phyloP scores from a whole-genome alignment of 139 green algal genomes.

The Raphidocelis subcapitata region DNA sequence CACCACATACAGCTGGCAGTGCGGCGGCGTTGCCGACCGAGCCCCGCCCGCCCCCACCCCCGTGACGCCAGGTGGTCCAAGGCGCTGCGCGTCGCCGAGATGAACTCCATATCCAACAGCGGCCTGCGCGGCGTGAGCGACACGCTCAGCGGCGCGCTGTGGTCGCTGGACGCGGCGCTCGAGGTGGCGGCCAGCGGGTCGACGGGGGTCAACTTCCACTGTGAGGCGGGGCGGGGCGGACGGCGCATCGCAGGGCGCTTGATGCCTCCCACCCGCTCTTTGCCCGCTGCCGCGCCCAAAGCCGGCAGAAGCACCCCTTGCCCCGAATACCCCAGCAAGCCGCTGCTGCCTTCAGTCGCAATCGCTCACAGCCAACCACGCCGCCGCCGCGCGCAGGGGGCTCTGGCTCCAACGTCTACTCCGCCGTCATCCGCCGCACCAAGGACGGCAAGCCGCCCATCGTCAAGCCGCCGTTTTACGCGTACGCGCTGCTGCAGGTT shows the following conservation, averaged over 20 bases:
- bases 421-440: slow-evolving; percentile 3
- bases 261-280: no score
- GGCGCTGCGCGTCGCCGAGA: slow-evolving; percentile 22
- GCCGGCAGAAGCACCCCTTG: no score
- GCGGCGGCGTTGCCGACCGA: no score
- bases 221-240: no score
- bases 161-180: slow-evolving; percentile 19
- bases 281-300: no score
- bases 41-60: no score
- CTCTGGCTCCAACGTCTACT: slow-evolving; percentile 14
- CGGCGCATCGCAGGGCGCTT: no score
- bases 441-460: slow-evolving; percentile 2
- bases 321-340: no score
- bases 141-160: slow-evolving; percentile 13
- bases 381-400: not conserved
- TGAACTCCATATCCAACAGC: slow-evolving; percentile 31
- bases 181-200: slow-evolving; percentile 15
- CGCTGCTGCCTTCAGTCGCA: no score
- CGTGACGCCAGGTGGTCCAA: slow-evolving; percentile 16
- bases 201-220: slow-evolving; percentile 26
- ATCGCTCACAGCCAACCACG: no score
- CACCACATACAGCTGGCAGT: no score
- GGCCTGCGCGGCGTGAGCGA: slow-evolving; percentile 14
- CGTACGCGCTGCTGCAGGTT: slow-evolving; percentile 14
- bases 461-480: slow-evolving; percentile 23